Evolutionary conservation across 1,139 yeast species (phyloP), one percentile per base, ranked within the genome.

Genomic region (Nakaseomyces bracarensis): DNA sequence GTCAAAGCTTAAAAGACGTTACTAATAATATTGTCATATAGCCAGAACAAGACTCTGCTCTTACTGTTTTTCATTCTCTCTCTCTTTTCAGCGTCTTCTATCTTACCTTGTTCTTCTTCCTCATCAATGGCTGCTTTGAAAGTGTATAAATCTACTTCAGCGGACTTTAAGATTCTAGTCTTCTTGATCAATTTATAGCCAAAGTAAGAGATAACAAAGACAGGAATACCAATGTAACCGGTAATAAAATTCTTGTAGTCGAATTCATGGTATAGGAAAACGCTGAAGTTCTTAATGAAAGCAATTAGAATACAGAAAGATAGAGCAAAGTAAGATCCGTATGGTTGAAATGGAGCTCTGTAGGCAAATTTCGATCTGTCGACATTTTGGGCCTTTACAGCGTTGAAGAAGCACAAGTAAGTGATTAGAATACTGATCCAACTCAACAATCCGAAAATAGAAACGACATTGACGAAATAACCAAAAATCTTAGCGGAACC

Each of bases 151-250:
- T 82, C 89, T 29, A 77, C 81, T 51, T 80, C 84, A 35, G 63
- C 64, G 16, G 84, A 71, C 39, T 57, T 63, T 47, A 77, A 69
- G 43, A 70, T 55, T 54, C 68, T 72, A 29, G 85, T 71, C 61
- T 72, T 78, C 62, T 65, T 63, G 49, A 66, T 53, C 36, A 79
- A 9, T 63, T 80, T 82, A 69, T 78, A 80, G 7, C 82, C 85
- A 46, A 72, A 55, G 51, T 66, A 71, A 51, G 74, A 67, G 39
- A 75, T 60, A 33, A 79, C 41, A 53, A 73, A 82, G 21, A 80
- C 76, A 25, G 91, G 91, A 44, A 82, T 69, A 40, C 84, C 84
- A 57, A 82, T 79, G 66, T 82, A 82, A 39, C 89, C 87, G 31
- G 91, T 81, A 55, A 82, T 79, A 56, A 82, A 82, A 26, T 68